A percentile compares a stretch with the other conserved stretches of the same genome.
These are phyloP conservation scores for Zangia roseola DNA, from an alignment of 768 basidiomycete genomes.

Conservation along the genomic window DNA sequence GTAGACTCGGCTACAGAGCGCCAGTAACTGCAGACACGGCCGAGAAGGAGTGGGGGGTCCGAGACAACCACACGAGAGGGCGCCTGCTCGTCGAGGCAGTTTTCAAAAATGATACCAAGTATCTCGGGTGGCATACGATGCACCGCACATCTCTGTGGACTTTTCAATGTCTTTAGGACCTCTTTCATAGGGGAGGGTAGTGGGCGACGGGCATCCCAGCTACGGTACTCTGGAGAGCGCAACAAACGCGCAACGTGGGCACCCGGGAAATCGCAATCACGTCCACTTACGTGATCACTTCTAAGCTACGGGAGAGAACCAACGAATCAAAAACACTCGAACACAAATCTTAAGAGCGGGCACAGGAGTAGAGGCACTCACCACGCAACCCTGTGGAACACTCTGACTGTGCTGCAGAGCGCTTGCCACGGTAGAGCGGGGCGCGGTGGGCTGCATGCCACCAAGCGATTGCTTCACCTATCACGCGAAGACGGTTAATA, in stretches of 20 bases:
- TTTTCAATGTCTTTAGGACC: neutral
- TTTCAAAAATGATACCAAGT: slow-evolving; percentile 32
- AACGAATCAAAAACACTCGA: neutral
- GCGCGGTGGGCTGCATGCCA: slow-evolving; percentile 2
- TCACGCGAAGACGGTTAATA: neutral
- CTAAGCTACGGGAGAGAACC: slow-evolving; percentile 1
- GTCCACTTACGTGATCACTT: neutral
- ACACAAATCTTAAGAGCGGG: neutral
- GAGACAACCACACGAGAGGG: slow-evolving; percentile 1
- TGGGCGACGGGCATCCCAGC: neutral
- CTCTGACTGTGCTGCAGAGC: neutral
- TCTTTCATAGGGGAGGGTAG: neutral
- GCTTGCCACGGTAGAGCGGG: neutral
- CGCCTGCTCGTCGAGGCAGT: slow-evolving; percentile 9
- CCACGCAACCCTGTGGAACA: slow-evolving; percentile 3
- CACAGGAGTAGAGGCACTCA: slow-evolving; percentile 7
- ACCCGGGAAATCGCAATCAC: neutral
- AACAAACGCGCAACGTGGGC: neutral
- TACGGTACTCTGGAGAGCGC: neutral
- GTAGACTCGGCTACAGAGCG: slow-evolving; percentile 15
- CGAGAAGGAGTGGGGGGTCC: slow-evolving; percentile 24
- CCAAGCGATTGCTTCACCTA: too few species aligned
- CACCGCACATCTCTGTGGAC: neutral
- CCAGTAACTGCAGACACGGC: slow-evolving; percentile 27
- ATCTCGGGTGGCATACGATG: slow-evolving; percentile 36